These are phyloP conservation scores for Ceratocystis destructans DNA, from an alignment of 2,329 filamentous ascomycete species.

Conservation along the genomic window DNA sequence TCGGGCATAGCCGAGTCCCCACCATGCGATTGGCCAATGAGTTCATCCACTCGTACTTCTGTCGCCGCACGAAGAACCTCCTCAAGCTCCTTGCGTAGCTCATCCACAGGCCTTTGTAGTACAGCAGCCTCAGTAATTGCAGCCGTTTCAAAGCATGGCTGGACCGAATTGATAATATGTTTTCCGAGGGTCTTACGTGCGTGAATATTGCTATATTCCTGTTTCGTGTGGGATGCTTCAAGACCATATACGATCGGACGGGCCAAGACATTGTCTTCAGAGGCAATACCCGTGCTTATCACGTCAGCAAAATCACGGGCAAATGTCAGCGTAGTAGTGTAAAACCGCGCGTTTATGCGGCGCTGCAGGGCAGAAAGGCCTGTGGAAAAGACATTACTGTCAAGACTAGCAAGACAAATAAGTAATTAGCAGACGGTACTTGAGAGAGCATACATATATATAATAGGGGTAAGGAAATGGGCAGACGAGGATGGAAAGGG, in stretches of 20 bases:
- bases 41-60: slow-evolving; percentile 27
- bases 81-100: slow-evolving; percentile 60
- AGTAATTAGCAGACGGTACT: slow-evolving; percentile 5
- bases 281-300: slow-evolving; percentile 40
- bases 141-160: slow-evolving; percentile 63
- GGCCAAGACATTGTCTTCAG: slow-evolving; percentile 25
- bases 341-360: slow-evolving; percentile 42
- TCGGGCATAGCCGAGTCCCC: slow-evolving; percentile 20
- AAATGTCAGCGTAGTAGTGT: slow-evolving; percentile 45
- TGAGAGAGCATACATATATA: no score
- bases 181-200: slow-evolving; percentile 78
- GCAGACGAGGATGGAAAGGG: no score
- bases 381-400: slow-evolving; percentile 46
- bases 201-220: slow-evolving; percentile 52
- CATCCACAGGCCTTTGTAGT: slow-evolving; percentile 53
- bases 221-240: slow-evolving; percentile 39
- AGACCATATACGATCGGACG: slow-evolving; percentile 25
- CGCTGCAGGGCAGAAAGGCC: slow-evolving; percentile 38
- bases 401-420: slow-evolving; percentile 36
- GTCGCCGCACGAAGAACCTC: slow-evolving; percentile 55
- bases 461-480: no score
- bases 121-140: slow-evolving; percentile 71
- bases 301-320: slow-evolving; percentile 42
- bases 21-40: not conserved
- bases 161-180: slow-evolving; percentile 71